Evolutionary conservation across 2,329 filamentous ascomycete genomes (phyloP), one percentile per base, ranked within the genome.

Genomic region (Curvularia sp.): DNA sequence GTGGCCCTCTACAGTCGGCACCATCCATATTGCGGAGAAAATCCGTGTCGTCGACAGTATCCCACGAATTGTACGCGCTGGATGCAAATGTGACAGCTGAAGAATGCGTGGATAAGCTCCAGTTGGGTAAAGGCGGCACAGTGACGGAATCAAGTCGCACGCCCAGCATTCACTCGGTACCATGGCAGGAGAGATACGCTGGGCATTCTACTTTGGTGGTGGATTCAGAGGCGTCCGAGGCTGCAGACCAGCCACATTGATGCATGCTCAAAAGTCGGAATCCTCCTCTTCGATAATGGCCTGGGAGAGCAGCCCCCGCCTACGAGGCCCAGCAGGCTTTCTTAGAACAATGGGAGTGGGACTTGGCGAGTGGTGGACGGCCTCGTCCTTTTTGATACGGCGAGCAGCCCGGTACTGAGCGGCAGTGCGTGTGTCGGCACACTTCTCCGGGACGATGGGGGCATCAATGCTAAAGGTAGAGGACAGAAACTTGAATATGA

Each of bases 201-300:
- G 50, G 53, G 13, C 55, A 46, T 47, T 50, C 55, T 32, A 58
- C 58, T 3, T 38, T 52, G n/a, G 51, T 52, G 25, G 10, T 23
- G 9, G 49, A 49, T 23, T 13, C 15, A 19, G 13, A 23, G 23
- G 30, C 34, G 1, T 21, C 36, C 18, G 36, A 23, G 19, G 8
- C 8, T 5, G 25, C 28, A 21, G 30, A 15, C 12, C 15, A 27
- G 8, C 10, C 47, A n/a, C 25, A 28, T 2, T 10, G n/a, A 34
- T 1, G 4, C 1, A 2, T 12, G 12, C 12, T 77, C 65, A 82
- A 50, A 77, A 80, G 45, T 81, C 80, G 1, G 79, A 81, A 71
- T 90, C 88, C 50, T 89, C 87, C 72, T 92, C 89, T 74, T 91
- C 89, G 56, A 89, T 82, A 61, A 92, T 92, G 0, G 87, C 89